Evolutionary conservation across 345 rosid genomes (phyloP), one percentile per base, ranked within the genome.

Genomic region (Syzygium grande): DNA sequence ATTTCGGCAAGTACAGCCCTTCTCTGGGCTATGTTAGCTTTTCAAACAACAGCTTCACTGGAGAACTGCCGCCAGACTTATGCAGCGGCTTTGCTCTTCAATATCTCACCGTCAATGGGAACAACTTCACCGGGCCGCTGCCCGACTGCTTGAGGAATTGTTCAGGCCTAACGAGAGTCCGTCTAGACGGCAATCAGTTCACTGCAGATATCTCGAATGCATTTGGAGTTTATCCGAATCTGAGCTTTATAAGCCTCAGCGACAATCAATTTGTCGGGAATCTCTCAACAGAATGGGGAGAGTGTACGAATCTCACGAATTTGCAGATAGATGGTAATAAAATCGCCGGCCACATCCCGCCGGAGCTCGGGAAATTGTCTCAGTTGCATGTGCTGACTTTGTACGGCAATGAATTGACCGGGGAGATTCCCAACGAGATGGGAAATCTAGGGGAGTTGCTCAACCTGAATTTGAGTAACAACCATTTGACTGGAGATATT

Each of bases 121-220:
- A 95, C 91, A 92, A 87, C 54, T 92, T 95, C 85, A 93, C 93
- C 0, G 98, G 98, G 59, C 73, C 95, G 34, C 38, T 95, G 77
- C 98, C 96, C 10, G 58, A 90, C 52, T 94, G 98, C 93, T 88
- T 95, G 92, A 92, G 90, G 85, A 92, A 91, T 46, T 95, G 96
- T 88, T 90, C 89, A 6, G 46, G 41, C n/a, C 88, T 95, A 55
- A 84, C 1, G 0, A 91, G 98, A 86, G 92, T 94, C 83, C 93
- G 98, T 84, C 79, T 95, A 16, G 96, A 95, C 21, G 88, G 80
- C 87, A 95, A 95, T 89, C 91, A 61, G 29, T 94, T 95, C 89
- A 92, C 93, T 3, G 95, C 93, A n/a, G 89, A 93, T 90, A 94
- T 95, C 87, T 92, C 94, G 2, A 85, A 89, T 65, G 92, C 94